Percentiles rank a stretch among this genome's conserved stretches.
These are phyloP conservation scores for Gnetum montanum DNA, from an alignment of 75 land plant species.

Conservation along the genomic window DNA sequence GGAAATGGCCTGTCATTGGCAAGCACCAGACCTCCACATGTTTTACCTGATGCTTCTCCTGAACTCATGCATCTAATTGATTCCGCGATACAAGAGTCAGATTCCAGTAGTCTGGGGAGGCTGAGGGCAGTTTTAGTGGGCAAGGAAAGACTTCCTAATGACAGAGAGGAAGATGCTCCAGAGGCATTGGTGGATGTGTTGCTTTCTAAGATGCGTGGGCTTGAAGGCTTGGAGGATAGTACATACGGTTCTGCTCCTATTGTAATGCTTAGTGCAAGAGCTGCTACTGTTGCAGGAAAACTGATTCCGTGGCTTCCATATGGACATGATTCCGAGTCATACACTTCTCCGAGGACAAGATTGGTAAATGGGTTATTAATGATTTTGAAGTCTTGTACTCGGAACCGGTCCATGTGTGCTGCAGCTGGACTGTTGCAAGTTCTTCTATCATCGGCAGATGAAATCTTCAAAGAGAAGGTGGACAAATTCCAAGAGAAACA, in stretches of 20 bases:
- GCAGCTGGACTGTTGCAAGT: conserved; percentile 71
- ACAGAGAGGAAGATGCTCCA: conserved; percentile 35
- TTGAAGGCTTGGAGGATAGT: conserved; percentile 48
- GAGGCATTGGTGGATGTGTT: conserved; percentile 76
- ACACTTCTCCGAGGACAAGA: conserved; percentile 70
- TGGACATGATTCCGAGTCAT: conserved; percentile 20
- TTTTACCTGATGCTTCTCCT: conserved; percentile 69
- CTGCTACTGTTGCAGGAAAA: conserved; percentile 79
- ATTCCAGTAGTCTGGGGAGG: conserved; percentile 49
- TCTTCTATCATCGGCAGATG: conserved; percentile 64
- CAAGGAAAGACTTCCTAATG: conserved; percentile 30
- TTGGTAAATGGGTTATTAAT: conserved; percentile 72
- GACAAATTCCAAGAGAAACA: conserved; percentile 7
- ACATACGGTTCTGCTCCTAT: conserved; percentile 54
- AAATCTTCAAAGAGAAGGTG: conserved; percentile 36
- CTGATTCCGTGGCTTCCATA: conserved; percentile 81
- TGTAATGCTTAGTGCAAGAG: conserved; percentile 88
- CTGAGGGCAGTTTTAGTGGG: conserved; percentile 53
- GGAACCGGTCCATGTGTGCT: conserved; percentile 91
- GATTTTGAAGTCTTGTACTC: conserved; percentile 71
- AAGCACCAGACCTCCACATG: conserved; percentile 28
- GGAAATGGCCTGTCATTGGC: conserved; percentile 27
- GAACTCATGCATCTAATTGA: conserved; percentile 87
- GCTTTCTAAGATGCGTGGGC: conserved; percentile 93
- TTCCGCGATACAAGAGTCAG: conserved; percentile 76